Conservation (phyloP, 768 basidiomycete species). For the Boletellus ananas region DNA sequence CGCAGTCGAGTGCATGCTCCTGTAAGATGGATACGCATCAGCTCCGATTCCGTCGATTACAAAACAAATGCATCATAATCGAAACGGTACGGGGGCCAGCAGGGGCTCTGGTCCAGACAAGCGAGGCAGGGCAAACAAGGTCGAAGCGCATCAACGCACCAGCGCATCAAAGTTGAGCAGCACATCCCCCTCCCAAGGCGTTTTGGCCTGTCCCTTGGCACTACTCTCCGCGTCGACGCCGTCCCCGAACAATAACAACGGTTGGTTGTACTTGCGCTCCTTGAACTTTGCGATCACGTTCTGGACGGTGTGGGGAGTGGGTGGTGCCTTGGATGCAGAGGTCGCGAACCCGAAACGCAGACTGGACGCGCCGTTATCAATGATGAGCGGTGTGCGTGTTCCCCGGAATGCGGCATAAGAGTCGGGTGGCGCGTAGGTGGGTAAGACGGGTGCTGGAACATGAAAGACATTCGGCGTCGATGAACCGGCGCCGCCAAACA, state of each 20-base stretch:
- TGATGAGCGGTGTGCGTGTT: constrained; percentile 62
- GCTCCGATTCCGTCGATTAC: neutral
- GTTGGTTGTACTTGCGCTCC: constrained; percentile 80
- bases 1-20: constrained; percentile 94
- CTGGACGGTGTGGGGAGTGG: constrained; percentile 52
- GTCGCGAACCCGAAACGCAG: constrained; percentile 83
- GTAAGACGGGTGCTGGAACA: constrained; percentile 25
- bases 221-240: constrained; percentile 85
- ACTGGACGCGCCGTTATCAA: constrained; percentile 85
- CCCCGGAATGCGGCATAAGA: constrained; percentile 51
- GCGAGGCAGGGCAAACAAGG: neutral
- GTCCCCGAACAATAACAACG: constrained; percentile 83
- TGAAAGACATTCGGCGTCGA: constrained; percentile 16
- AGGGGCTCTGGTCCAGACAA: too few species aligned
- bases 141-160: constrained; percentile 49
- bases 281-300: constrained; percentile 86
- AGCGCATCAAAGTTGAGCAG: constrained; percentile 88
- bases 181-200: constrained; percentile 93
- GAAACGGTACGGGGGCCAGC: too few species aligned
- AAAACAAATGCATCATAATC: too few species aligned
- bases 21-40: constrained; percentile 38
- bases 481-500: constrained; percentile 10
- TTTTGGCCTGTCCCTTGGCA: constrained; percentile 70
- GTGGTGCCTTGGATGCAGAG: constrained; percentile 24
- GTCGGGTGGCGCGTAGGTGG: constrained; percentile 35